phyloP scores from a whole-genome alignment of 2,329 filamentous ascomycete species.

The Parascedosporium putredinis region DNA sequence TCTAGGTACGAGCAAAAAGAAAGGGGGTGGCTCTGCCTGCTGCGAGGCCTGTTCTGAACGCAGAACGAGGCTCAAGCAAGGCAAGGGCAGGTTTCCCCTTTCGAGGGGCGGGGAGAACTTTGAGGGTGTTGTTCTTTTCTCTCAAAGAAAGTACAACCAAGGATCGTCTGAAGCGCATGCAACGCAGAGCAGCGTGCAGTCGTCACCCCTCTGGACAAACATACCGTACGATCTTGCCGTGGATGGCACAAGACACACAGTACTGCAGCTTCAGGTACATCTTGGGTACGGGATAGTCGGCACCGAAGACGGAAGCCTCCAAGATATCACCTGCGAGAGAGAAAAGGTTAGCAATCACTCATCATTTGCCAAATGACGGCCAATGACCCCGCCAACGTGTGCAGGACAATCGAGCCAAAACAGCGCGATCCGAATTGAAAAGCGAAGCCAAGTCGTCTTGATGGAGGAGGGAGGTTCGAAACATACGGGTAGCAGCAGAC shows the following conservation, averaged over 20 bases:
- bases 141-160: constrained; percentile 38
- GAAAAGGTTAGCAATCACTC: not conserved
- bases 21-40: too few relatives aligned
- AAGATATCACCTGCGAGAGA: constrained; percentile 85
- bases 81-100: not conserved
- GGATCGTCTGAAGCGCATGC: constrained; percentile 48
- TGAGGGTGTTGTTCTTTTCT: constrained; percentile 21
- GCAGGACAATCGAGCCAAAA: not conserved
- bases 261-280: constrained; percentile 99
- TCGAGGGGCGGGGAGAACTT: constrained; percentile 14
- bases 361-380: too few relatives aligned
- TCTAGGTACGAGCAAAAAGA: too few relatives aligned
- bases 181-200: constrained; percentile 33
- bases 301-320: constrained; percentile 88
- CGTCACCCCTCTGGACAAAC: constrained; percentile 53
- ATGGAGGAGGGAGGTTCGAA: not conserved
- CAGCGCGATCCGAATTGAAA: not conserved
- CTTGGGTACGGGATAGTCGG: constrained; percentile 99
- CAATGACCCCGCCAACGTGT: too few relatives aligned
- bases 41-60: constrained; percentile 7
- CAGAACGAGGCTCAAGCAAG: not conserved
- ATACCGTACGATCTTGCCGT: constrained; percentile 99
- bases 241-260: constrained; percentile 99
- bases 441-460: not conserved
- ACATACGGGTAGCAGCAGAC: constrained; percentile 98